Evolutionary conservation across 208 protist species (phyloP).

Genomic region (Trypanosoma cruzi): DNA sequence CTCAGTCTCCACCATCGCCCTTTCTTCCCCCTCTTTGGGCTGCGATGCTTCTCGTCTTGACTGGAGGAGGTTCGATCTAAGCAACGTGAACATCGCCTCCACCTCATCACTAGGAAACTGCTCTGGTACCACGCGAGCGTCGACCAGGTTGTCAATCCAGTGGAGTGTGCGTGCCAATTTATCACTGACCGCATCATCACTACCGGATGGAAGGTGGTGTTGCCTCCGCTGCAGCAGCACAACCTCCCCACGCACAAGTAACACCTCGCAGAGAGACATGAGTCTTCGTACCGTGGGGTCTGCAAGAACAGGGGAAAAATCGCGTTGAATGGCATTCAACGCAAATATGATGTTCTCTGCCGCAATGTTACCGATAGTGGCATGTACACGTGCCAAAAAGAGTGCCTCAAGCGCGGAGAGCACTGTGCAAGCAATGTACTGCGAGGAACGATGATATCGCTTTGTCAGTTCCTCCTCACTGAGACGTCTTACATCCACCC

Average conservation of each 20-base stretch:
- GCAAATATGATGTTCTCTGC: constrained; percentile 68
- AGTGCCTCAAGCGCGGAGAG: constrained; percentile 76
- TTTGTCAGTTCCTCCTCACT: constrained; percentile 58
- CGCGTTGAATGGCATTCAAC: constrained; percentile 43
- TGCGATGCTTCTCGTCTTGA: background rate
- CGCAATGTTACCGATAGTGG: constrained; percentile 73
- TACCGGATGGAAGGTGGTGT: background rate
- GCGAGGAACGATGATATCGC: constrained; percentile 71
- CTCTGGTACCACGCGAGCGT: constrained; percentile 26
- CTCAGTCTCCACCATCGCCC: background rate
- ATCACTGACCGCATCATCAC: background rate
- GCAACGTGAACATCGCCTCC: constrained; percentile 26
- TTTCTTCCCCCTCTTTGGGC: background rate
- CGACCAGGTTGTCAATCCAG: constrained; percentile 32
- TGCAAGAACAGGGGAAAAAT: constrained; percentile 68
- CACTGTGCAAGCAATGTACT: constrained; percentile 56
- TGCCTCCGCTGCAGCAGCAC: constrained; percentile 8
- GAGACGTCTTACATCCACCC: constrained; percentile 71
- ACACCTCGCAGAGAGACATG: constrained; percentile 66
- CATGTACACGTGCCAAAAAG: constrained; percentile 74
- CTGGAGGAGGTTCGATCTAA: constrained; percentile 4
- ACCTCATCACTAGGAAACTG: constrained; percentile 25
- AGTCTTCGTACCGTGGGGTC: constrained; percentile 52
- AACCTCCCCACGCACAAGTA: constrained; percentile 65
- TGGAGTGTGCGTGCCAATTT: constrained; percentile 3